Evolutionary conservation across 129 eudicot genomes (phyloP).

Genomic region (Flaveria bidentis): DNA sequence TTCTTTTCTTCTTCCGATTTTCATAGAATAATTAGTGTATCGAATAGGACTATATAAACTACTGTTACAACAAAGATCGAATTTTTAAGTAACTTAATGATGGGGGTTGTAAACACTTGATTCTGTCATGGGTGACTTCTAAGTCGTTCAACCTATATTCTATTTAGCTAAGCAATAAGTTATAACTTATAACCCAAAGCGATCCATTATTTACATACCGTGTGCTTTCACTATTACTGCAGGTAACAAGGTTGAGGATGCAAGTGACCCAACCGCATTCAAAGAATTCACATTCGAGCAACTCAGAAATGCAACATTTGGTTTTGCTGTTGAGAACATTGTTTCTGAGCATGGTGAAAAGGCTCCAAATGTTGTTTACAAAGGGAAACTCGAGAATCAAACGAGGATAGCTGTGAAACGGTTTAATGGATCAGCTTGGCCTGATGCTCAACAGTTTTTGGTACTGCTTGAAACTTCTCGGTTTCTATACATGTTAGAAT

Average conservation of each 20-base stretch:
- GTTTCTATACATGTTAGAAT: not conserved
- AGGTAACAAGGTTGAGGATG: constrained; percentile 44
- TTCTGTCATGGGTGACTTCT: not conserved
- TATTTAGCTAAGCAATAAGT: constrained; percentile 1
- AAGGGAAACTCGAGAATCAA: constrained; percentile 71
- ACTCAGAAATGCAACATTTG: constrained; percentile 66
- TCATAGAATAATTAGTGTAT: not conserved
- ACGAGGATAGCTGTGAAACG: constrained; percentile 64
- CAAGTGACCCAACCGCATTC: constrained; percentile 43
- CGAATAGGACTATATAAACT: not conserved
- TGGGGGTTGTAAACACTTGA: not conserved
- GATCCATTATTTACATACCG: constrained; percentile 1
- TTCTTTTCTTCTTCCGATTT: not conserved
- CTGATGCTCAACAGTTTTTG: constrained; percentile 63
- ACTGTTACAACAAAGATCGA: not conserved
- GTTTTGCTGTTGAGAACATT: constrained; percentile 72
- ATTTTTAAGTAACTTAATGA: not conserved
- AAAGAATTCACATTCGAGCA: constrained; percentile 52
- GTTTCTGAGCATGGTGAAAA: constrained; percentile 73
- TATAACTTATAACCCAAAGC: not conserved
- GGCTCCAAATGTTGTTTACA: constrained; percentile 76
- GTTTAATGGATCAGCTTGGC: constrained; percentile 66
- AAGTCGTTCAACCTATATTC: not conserved
- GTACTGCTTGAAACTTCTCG: constrained; percentile 27
- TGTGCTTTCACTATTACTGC: not conserved